A percentile compares a stretch with the other conserved stretches of the same genome.
phyloP scores from a whole-genome alignment of 371 early-diverging fungal species.

The Dichotomocladium elegans region DNA sequence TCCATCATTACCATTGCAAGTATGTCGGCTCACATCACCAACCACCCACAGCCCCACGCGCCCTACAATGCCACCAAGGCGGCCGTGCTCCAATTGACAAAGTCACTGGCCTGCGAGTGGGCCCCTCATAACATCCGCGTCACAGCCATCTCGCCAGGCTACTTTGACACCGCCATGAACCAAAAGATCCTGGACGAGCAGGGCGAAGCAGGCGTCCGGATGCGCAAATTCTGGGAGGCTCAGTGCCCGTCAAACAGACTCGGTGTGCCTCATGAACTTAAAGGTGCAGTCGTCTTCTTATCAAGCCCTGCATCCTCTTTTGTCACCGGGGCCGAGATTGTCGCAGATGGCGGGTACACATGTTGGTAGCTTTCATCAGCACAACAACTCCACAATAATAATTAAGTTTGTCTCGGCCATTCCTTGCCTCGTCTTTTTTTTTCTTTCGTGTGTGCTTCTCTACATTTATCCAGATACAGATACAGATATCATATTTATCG shows the following conservation, averaged over 20 bases:
- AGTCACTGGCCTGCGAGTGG: constrained; percentile 42
- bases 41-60: constrained; percentile 33
- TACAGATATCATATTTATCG: too few relatives aligned
- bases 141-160: constrained; percentile 34
- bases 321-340: constrained; percentile 37
- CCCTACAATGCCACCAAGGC: constrained; percentile 47
- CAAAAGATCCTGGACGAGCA: constrained; percentile 22
- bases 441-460: too few relatives aligned
- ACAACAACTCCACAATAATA: too few relatives aligned
- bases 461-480: too few relatives aligned
- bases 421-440: too few relatives aligned
- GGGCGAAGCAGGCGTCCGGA: constrained; percentile 22
- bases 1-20: constrained; percentile 41
- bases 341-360: constrained; percentile 40
- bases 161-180: constrained; percentile 40
- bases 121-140: constrained; percentile 45
- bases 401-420: too few relatives aligned
- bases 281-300: constrained; percentile 32
- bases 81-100: constrained; percentile 37
- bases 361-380: constrained; percentile 33
- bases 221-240: constrained; percentile 28
- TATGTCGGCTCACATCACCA: constrained; percentile 40
- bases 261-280: constrained; percentile 35
- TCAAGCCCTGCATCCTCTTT: constrained; percentile 32
- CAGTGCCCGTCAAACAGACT: constrained; percentile 29